Percentiles rank a stretch among this genome's conserved stretches.
Conservation (phyloP, 495 filamentous ascomycete species). For the Neurospora tetraspora region DNA sequence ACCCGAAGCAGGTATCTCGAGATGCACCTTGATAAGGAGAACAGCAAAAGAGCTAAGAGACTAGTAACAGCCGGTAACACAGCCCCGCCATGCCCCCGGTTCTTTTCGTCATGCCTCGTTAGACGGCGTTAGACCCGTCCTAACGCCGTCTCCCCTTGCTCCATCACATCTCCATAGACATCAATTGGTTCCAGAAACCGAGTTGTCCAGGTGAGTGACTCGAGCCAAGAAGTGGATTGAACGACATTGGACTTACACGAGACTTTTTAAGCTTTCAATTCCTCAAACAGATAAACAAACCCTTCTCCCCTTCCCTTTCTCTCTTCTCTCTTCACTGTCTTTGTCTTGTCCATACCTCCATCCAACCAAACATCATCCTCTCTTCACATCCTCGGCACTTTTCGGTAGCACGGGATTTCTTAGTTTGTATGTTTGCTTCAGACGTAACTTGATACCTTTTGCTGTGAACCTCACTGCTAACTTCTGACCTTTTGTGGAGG, state of each 20-base stretch:
- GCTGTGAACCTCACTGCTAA: not conserved
- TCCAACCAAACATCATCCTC: not conserved
- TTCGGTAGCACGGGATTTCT: not conserved
- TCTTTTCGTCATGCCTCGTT: constrained; percentile 1
- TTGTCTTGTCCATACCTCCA: not conserved
- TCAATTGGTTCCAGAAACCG: too few relatives aligned
- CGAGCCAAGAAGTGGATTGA: not conserved
- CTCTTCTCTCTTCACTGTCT: not conserved
- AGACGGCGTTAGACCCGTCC: not conserved
- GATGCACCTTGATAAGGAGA: not conserved
- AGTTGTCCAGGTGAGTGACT: not conserved
- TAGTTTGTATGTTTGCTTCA: not conserved
- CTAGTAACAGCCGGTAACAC: not conserved
- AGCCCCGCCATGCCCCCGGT: not conserved
- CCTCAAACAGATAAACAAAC: not conserved
- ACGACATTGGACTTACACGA: not conserved
- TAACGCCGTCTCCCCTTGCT: not conserved
- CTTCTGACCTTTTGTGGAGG: not conserved
- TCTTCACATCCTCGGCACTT: constrained; percentile 6
- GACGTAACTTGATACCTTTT: not conserved
- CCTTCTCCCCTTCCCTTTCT: not conserved
- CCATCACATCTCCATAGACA: not conserved
- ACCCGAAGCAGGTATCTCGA: not conserved
- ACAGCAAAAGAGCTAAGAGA: not conserved
- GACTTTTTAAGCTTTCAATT: not conserved